Conservation (phyloP, 306 rosid genomes). For the Fragaria iinumae region DNA sequence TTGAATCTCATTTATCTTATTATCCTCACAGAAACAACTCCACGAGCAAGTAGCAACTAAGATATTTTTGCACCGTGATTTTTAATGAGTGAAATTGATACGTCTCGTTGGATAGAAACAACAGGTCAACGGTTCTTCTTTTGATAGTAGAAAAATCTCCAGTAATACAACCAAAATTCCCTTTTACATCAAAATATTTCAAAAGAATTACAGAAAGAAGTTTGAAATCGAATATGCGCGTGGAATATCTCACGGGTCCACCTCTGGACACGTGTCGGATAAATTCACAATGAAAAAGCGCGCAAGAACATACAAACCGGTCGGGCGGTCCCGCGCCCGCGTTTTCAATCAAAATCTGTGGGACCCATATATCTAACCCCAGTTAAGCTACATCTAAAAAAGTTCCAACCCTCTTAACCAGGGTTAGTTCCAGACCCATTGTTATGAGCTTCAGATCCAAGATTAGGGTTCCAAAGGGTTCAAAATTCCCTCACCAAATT, state of each 20-base stretch:
- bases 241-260: conserved; percentile 1
- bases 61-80: neutral
- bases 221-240: neutral
- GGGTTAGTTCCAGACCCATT: conserved; percentile 30
- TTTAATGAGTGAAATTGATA: neutral
- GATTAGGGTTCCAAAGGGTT: conserved; percentile 38
- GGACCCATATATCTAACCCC: conserved; percentile 32
- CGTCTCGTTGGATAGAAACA: neutral
- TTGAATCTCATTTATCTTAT: too few species aligned
- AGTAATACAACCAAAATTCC: neutral
- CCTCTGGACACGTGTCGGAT: neutral
- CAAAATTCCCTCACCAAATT: conserved; percentile 3
- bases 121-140: too few species aligned
- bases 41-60: too few species aligned
- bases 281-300: neutral
- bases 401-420: conserved; percentile 27
- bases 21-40: too few species aligned
- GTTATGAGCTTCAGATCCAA: conserved; percentile 29
- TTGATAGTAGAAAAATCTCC: too few species aligned
- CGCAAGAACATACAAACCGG: neutral
- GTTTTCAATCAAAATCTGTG: neutral
- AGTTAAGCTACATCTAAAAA: neutral
- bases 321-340: conserved; percentile 8
- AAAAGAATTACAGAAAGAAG: neutral
- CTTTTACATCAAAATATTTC: too few species aligned